Conservation (phyloP, 2,329 filamentous ascomycete genomes). For the Cladosporium sp. region DNA sequence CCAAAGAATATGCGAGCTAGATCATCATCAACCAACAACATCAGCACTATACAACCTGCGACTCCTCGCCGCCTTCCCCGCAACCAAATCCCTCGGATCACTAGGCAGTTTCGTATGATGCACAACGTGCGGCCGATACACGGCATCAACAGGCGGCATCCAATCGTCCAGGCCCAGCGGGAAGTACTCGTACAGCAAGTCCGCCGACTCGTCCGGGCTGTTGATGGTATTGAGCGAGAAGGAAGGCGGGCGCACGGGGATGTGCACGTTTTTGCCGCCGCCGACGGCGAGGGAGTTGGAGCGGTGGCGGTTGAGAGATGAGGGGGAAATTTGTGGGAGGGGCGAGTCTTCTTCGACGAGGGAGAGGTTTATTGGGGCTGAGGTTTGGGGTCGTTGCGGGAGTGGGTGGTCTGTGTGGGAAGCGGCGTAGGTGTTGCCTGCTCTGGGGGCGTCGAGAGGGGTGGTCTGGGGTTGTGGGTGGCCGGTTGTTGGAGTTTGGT, state of each 20-base stretch:
- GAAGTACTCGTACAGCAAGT: constrained; percentile 92
- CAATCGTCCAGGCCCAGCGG: constrained; percentile 88
- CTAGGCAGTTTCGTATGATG: constrained; percentile 70
- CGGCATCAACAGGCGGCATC: constrained; percentile 86
- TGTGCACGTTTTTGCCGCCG: constrained; percentile 28
- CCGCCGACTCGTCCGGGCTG: constrained; percentile 72
- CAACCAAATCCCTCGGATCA: constrained; percentile 47
- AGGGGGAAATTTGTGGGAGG: constrained; percentile 30
- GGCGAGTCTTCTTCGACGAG: constrained; percentile 56
- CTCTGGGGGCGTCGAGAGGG: constrained; percentile 18
- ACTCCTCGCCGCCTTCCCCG: constrained; percentile 32
- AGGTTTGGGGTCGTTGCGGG: constrained; percentile 33
- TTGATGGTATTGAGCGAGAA: constrained; percentile 53
- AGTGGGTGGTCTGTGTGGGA: constrained; percentile 54
- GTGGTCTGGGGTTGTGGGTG: constrained; percentile 39
- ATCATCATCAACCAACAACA: constrained; percentile 30
- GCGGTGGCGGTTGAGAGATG: constrained; percentile 22
- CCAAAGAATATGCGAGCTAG: background rate
- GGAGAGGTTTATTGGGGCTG: constrained; percentile 55
- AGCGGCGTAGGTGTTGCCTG: constrained; percentile 27
- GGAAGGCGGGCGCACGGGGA: constrained; percentile 44
- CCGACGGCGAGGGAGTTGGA: constrained; percentile 6
- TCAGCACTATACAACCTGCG: constrained; percentile 50
- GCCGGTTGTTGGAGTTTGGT: constrained; percentile 40
- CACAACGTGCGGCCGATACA: constrained; percentile 89